phyloP scores from a whole-genome alignment of 345 rosid genomes.

The Populus davidiana region DNA sequence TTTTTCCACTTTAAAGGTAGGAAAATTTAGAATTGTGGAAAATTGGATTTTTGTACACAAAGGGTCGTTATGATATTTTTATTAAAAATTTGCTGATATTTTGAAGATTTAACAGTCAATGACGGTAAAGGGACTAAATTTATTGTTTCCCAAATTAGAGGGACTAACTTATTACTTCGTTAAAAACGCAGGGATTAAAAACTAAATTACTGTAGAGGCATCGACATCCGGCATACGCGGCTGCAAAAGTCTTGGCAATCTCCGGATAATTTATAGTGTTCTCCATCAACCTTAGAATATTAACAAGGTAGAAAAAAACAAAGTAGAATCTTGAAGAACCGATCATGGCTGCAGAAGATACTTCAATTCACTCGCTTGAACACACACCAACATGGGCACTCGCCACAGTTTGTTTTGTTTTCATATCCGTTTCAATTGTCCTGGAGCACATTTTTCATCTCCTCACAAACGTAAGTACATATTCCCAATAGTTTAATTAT shows the following conservation, averaged over 20 bases:
- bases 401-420: constrained; percentile 31
- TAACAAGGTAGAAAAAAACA: not conserved
- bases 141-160: not conserved
- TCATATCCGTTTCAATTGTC: constrained; percentile 27
- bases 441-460: constrained; percentile 28
- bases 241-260: not conserved
- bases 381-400: constrained; percentile 41
- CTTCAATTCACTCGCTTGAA: constrained; percentile 18
- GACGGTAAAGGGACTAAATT: not conserved
- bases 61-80: too few species aligned
- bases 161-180: not conserved
- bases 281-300: not conserved
- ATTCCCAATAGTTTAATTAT: not conserved
- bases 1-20: not conserved
- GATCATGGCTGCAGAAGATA: not conserved
- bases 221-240: not conserved
- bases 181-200: too few species aligned
- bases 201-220: not conserved
- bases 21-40: not conserved
- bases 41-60: not conserved
- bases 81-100: too few species aligned
- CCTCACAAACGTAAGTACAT: constrained; percentile 16
- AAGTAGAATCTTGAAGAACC: not conserved
- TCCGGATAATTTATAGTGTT: not conserved
- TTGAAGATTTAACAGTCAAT: not conserved